Evolutionary conservation across 2,329 filamentous ascomycete genomes (phyloP), one percentile per base, ranked within the genome.

Genomic region (Fusarium sp.): DNA sequence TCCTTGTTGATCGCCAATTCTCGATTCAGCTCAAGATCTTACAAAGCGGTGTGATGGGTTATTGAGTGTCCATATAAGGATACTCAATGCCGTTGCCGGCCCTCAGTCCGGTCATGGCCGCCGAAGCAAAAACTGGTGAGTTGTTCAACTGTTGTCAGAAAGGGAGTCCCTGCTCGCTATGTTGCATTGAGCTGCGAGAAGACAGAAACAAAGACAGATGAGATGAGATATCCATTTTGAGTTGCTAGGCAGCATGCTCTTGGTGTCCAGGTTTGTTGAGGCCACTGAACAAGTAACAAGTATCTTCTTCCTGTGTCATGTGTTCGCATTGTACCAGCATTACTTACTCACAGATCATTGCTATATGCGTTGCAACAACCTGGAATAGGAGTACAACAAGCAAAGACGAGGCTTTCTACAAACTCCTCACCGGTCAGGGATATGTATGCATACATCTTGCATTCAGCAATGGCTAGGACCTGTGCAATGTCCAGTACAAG

Each of bases 1-100:
- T 44, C 20, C 53, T 36, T 20, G 41, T 15, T 44, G 37, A 60
- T 65, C 46, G 31, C 11, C 38, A 44, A n/a, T 33, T 13, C 28
- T 30, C 23, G 44, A 41, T 37, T 16, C 26, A 38, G 36, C 36
- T 38, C 13, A 36, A 38, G 8, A 7, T 30, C 8, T 10, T 26
- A 20, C 6, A n/a, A 15, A 40, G 37, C 6, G 42, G 47, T 50
- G 47, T 40, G 47, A 38, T 40, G 18, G 33, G 16, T 28, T 18
- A 28, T 15, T 28, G 7, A 38, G n/a, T 23, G 23, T 26, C 7
- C 18, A 15, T 28, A 11, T 3, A 20, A 34, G 38, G 16, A 38
- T 34, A 30, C 34, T 50, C 13, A 10, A 30, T 50, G n/a, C 15
- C 26, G 4, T 28, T 28, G 16, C 8, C 13, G 23, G 23, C 20